phyloP scores from a whole-genome alignment of 495 filamentous ascomycete genomes.

The Platismatia glauca region DNA sequence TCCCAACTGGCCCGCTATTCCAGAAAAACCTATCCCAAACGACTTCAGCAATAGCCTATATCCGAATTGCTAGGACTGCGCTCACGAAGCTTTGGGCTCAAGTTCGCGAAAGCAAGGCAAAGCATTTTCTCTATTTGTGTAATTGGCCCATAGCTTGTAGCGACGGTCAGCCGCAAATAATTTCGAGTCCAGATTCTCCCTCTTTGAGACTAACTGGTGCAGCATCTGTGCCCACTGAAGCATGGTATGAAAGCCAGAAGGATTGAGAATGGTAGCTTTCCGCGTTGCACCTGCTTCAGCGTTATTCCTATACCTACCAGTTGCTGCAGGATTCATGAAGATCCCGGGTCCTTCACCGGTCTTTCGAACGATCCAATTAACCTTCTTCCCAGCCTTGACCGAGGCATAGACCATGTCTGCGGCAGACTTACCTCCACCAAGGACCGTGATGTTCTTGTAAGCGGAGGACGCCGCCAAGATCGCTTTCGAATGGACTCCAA shows the following conservation, averaged over 20 bases:
- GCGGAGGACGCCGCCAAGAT: conserved; percentile 23
- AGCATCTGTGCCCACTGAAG: conserved; percentile 30
- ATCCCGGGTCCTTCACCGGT: conserved; percentile 23
- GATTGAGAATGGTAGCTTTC: conserved; percentile 14
- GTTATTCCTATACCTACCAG: conserved; percentile 26
- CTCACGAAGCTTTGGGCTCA: conserved; percentile 20
- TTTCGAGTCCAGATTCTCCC: conserved; percentile 22
- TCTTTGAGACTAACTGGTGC: conserved; percentile 26
- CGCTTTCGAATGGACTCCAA: conserved; percentile 27
- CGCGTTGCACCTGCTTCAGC: conserved; percentile 16
- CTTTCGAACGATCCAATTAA: conserved; percentile 36
- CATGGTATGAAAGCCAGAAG: conserved; percentile 20
- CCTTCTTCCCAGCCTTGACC: conserved; percentile 31
- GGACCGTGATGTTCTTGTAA: conserved; percentile 27
- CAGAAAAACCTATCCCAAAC: conserved; percentile 30
- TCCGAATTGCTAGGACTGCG: neutral
- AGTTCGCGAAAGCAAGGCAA: conserved; percentile 19
- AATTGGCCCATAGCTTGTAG: conserved; percentile 12
- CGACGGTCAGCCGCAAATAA: conserved; percentile 22
- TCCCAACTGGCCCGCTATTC: conserved; percentile 30
- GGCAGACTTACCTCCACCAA: conserved; percentile 38
- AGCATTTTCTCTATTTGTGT: conserved; percentile 16
- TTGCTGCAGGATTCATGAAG: conserved; percentile 24
- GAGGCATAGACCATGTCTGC: conserved; percentile 38
- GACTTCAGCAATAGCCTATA: neutral